phyloP scores from a whole-genome alignment of 306 rosid species.

The Pueraria montana region DNA sequence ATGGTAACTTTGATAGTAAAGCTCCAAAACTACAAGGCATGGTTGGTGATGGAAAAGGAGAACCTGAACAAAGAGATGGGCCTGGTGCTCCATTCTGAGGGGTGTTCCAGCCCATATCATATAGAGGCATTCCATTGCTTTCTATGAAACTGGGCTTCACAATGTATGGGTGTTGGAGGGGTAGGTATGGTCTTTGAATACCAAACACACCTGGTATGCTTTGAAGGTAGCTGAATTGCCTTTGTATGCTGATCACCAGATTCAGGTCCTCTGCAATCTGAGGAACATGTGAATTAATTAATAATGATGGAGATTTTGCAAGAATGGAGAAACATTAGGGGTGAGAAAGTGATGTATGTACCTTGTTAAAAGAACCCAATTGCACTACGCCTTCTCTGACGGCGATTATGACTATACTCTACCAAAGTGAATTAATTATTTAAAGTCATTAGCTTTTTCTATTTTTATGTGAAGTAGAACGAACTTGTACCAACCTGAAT shows the following conservation, averaged over 20 bases:
- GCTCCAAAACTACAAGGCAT: slow-evolving; percentile 65
- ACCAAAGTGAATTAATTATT: slow-evolving; percentile 23
- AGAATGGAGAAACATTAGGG: slow-evolving; percentile 30
- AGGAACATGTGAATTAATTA: slow-evolving; percentile 4
- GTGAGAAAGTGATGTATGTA: slow-evolving; percentile 30
- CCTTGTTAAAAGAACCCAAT: slow-evolving; percentile 88
- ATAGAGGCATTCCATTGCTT: slow-evolving; percentile 53
- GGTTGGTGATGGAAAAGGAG: slow-evolving; percentile 60
- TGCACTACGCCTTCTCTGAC: slow-evolving; percentile 93
- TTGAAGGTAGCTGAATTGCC: slow-evolving; percentile 81
- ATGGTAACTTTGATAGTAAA: slow-evolving; percentile 62
- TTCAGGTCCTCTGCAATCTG: slow-evolving; percentile 81
- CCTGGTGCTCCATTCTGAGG: slow-evolving; percentile 54
- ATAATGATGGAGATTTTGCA: slow-evolving; percentile 5
- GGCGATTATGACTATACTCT: slow-evolving; percentile 82
- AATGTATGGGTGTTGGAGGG: slow-evolving; percentile 71
- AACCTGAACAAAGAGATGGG: slow-evolving; percentile 58
- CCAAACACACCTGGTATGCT: slow-evolving; percentile 77
- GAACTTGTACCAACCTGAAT: slow-evolving; percentile 68
- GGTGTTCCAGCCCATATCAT: slow-evolving; percentile 62
- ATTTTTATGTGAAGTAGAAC: not conserved
- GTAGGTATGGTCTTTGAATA: slow-evolving; percentile 80
- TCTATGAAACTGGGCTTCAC: slow-evolving; percentile 66
- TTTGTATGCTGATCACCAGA: slow-evolving; percentile 75
- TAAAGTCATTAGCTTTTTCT: not conserved